Evolutionary conservation across 2,329 filamentous ascomycete species (phyloP).

Genomic region (Tympanopsis confertula): DNA sequence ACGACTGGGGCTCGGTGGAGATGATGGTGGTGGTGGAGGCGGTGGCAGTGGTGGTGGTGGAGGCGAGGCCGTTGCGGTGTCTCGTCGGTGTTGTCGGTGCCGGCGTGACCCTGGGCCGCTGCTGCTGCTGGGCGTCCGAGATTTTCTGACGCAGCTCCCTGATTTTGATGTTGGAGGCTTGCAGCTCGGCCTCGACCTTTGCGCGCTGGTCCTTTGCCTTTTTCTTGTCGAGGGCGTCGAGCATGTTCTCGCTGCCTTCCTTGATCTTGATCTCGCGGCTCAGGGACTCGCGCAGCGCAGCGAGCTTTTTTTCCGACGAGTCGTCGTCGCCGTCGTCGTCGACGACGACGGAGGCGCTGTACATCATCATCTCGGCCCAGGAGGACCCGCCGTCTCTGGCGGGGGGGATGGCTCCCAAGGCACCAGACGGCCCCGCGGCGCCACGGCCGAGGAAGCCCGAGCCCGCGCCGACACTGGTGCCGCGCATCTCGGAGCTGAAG

Average conservation of each 20-base stretch:
- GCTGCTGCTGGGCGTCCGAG: constrained; percentile 37
- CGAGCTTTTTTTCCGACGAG: constrained; percentile 62
- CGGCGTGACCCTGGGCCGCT: constrained; percentile 27
- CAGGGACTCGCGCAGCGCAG: constrained; percentile 68
- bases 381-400: not conserved
- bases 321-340: constrained; percentile 48
- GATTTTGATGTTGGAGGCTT: constrained; percentile 68
- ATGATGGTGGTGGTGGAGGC: not conserved
- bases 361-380: too few species aligned
- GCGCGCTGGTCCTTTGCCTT: constrained; percentile 78
- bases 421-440: constrained; percentile 24
- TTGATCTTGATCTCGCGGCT: constrained; percentile 97
- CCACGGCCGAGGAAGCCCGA: constrained; percentile 34
- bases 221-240: constrained; percentile 87
- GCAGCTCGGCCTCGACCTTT: constrained; percentile 77
- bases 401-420: constrained; percentile 11
- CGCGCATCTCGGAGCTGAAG: constrained; percentile 80
- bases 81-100: constrained; percentile 39
- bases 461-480: constrained; percentile 51
- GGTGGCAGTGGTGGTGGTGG: constrained; percentile 22
- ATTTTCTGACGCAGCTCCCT: constrained; percentile 49
- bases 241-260: constrained; percentile 91
- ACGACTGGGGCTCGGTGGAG: not conserved
- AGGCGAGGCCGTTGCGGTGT: constrained; percentile 32
- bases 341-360: constrained; percentile 37